Conservation (phyloP, 192 early-diverging fungal species). For the Dimargaris verticillata region DNA sequence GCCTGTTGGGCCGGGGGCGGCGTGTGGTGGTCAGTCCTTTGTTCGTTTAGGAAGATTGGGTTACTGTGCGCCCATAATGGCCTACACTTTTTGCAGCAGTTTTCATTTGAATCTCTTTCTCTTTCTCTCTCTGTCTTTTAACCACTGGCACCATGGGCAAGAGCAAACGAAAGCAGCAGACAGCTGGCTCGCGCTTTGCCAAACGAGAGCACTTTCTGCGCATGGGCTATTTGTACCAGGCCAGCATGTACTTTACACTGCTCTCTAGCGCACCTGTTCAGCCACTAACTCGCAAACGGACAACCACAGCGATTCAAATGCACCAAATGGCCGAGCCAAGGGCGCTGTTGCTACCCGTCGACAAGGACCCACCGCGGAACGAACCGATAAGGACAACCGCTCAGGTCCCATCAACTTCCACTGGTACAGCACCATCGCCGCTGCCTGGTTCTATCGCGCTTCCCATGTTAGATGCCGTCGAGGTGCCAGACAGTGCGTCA, state of each 20-base stretch:
- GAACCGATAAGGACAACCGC: neutral
- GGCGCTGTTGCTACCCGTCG: neutral
- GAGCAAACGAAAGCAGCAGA: constrained; percentile 5
- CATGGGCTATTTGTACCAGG: constrained; percentile 6
- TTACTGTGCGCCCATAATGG: too few species aligned
- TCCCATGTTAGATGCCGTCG: neutral
- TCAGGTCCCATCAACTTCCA: neutral
- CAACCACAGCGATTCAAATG: neutral
- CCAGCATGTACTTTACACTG: neutral
- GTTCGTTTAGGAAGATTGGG: too few species aligned
- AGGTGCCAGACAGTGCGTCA: too few species aligned
- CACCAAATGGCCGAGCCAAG: neutral
- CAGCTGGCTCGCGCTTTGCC: neutral
- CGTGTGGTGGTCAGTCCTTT: too few species aligned
- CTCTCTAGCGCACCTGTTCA: neutral
- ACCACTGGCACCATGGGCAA: too few species aligned
- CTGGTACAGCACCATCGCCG: neutral
- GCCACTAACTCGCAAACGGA: neutral
- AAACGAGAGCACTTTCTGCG: neutral
- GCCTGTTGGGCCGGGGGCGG: too few species aligned
- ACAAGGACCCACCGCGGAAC: neutral
- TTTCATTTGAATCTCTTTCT: too few species aligned
- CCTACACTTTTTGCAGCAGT: too few species aligned
- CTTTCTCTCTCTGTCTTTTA: too few species aligned
- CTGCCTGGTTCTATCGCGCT: neutral